Conservation (phyloP, 345 rosid species). For the Xanthoceras sorbifolium region DNA sequence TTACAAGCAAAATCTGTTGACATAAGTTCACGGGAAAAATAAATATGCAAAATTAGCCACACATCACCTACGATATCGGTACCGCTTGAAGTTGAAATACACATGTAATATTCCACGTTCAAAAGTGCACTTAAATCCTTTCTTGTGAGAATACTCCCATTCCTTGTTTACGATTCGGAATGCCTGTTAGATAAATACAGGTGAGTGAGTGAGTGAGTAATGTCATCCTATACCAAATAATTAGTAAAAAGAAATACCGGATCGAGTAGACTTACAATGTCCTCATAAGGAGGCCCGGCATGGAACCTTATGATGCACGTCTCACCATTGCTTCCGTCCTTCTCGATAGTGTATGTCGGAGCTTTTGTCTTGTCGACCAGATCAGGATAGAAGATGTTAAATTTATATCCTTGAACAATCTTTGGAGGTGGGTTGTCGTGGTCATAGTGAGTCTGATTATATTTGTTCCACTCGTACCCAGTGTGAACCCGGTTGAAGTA, state of each 20-base stretch:
- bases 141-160: constrained; percentile 98
- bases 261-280: constrained; percentile 58
- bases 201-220: neutral
- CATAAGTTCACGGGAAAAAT: neutral
- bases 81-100: constrained; percentile 88
- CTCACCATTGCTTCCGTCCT: constrained; percentile 75
- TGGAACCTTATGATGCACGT: constrained; percentile 89
- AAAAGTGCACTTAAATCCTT: constrained; percentile 91
- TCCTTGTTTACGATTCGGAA: constrained; percentile 90
- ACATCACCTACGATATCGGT: constrained; percentile 81
- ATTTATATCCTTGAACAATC: constrained; percentile 90
- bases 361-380: constrained; percentile 89
- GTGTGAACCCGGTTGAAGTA: constrained; percentile 98
- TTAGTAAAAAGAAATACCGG: neutral
- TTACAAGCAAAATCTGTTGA: neutral
- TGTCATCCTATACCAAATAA: neutral
- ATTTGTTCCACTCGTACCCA: constrained; percentile 98
- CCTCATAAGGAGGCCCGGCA: constrained; percentile 97
- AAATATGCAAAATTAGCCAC: neutral
- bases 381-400: constrained; percentile 94
- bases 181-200: constrained; percentile 53
- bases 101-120: constrained; percentile 90
- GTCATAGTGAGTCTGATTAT: constrained; percentile 90
- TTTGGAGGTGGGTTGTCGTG: constrained; percentile 98
- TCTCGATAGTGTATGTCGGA: constrained; percentile 74